Evolutionary conservation across 345 rosid species (phyloP).

Genomic region (Eucalyptus regnans): DNA sequence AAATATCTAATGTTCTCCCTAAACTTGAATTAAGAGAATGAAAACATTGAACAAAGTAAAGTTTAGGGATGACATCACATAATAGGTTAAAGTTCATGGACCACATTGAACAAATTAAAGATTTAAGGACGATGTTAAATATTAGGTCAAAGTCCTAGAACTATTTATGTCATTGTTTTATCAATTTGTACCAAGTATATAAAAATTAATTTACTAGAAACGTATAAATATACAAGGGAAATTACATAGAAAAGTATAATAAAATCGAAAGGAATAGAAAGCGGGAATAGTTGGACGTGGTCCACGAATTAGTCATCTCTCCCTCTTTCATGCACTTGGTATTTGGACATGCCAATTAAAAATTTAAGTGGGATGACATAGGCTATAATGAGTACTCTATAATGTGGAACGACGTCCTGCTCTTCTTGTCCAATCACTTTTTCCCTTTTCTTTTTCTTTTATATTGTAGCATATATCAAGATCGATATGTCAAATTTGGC

Average conservation of each 20-base stretch:
- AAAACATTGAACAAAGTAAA: no score
- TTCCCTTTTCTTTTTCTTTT: background rate
- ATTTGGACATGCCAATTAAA: background rate
- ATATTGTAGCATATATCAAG: background rate
- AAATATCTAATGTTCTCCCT: background rate
- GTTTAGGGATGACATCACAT: background rate
- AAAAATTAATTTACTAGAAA: background rate
- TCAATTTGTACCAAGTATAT: background rate
- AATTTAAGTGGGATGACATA: background rate
- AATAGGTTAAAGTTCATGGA: no score
- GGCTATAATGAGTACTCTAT: background rate
- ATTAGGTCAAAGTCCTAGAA: background rate
- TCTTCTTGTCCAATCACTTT: background rate
- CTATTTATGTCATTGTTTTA: background rate
- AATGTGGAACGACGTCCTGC: background rate
- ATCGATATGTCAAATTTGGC: background rate
- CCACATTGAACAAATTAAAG: no score
- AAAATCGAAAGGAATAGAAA: background rate
- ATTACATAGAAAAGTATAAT: background rate
- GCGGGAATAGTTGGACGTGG: background rate
- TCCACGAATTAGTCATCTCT: background rate
- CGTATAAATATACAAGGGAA: background rate
- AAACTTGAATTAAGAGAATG: background rate
- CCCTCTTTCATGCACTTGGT: background rate
- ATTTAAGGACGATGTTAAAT: no score